Base-by-base conservation (phyloP, 805 yeast species). In the Saturnispora serradocipensis region DNA sequence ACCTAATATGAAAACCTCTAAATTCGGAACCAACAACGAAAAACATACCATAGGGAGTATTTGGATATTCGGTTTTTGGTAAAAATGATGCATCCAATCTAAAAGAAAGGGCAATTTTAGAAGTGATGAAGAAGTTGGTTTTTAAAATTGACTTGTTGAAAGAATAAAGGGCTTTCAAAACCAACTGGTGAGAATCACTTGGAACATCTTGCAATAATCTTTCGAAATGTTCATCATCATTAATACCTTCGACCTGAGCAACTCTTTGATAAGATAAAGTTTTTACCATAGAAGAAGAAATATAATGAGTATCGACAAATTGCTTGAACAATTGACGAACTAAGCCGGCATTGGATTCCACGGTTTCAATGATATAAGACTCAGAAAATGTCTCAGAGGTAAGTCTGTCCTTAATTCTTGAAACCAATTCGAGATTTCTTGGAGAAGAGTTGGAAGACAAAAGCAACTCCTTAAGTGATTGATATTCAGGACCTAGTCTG, bases 1-100 rank as follows among this genome's bases (percentile, higher is more conserved):
- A 91, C 69, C 99, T 80, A 56, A 93, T 84, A 67, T 91, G 99
- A 85, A 91, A 93, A 25, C 97, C 99, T 68, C 97, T 80, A 72
- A 91, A 91, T 65, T 93, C 97, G 57, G 89, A 86, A 56, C 99
- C 99, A 56, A 93, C 96, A 53, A 90, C 86, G 59, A 91, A 82
- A 72, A 91, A 91, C 84, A 91, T 86, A 58, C 98, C 99, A 64
- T 74, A 93, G 51, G 97, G 95, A 44, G 84, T 85, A 59, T 88
- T 91, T 39, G 97, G 96, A 67, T 90, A 91, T 72, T 91, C 99
- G 30, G 81, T 69, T 51, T 67, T 67, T 45, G 98, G 97, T 68
- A 91, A 77, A 72, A 90, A 86, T 16, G 81, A 71, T 35, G 99
- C 96, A 63, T 88, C 77, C 62, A 93, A 77, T 70, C 97, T 81